Evolutionary conservation across 2,329 filamentous ascomycete species (phyloP), one percentile per base, ranked within the genome.

Genomic region (Phoma sp.): DNA sequence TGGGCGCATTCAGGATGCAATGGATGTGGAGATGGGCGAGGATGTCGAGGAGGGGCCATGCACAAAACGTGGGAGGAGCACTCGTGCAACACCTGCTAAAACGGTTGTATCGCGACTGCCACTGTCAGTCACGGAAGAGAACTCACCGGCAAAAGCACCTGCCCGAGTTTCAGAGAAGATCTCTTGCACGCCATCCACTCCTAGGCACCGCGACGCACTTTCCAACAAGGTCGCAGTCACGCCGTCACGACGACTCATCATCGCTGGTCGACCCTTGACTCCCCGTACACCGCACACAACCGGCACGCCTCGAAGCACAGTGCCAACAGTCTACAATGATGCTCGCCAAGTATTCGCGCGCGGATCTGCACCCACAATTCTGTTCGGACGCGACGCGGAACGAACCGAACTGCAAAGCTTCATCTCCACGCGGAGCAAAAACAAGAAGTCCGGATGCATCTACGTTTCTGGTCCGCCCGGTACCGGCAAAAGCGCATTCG

Each of bases 381-480:
- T 97, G 12, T 83, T 96, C 51, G 93, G 93, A 43, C 87, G 93
- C 40, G 91, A 96, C 27, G 78, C 76, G 44, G 85, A 90, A 74
- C 84, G 69, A 80, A 78, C 82, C 13, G 87, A 92, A 61, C 78
- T 98, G 31, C 78, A 80, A 12, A 75, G 71, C 0, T 97, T 96
- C 70, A 82, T 97, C 45, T 79, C 84, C 35, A 82, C 84, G 45
- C 86, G 87, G 63, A 78, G 88, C 5, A 80, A 84, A 8, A 75
- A 84, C 17, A 81, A 80, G 10, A 84, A 83, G 3, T 87, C 88
- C 48, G 92, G 93, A 48, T 98, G 94, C 71, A 84, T 96, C 46
- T 99, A 99, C 72, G 89, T 99, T 63, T 97, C 93, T 65, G 95
- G 95, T 0, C 95, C 95, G 4, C 95, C 95, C 2, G 95, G 95